Conservation (phyloP, 768 basidiomycete species). For the Collybiopsis luxurians region DNA sequence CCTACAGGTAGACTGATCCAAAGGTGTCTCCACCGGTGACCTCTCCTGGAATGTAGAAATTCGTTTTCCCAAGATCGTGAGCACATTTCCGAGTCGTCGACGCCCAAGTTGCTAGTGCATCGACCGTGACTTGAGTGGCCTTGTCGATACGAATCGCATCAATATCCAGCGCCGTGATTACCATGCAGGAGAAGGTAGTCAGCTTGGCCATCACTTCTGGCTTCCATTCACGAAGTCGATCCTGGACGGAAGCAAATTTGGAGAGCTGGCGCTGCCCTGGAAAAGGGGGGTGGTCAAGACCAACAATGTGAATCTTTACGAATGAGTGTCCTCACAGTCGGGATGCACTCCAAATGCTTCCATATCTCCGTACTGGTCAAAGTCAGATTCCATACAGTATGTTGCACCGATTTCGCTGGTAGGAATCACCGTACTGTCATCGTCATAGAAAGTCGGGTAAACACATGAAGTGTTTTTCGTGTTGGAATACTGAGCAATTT, state of each 20-base stretch:
- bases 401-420: background rate
- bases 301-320: no score
- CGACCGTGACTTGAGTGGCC: constrained; percentile 86
- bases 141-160: constrained; percentile 97
- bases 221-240: constrained; percentile 93
- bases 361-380: constrained; percentile 96
- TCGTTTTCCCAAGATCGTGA: constrained; percentile 66
- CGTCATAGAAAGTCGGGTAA: constrained; percentile 78
- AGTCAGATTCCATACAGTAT: constrained; percentile 82
- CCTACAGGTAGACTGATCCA: constrained; percentile 81
- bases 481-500: constrained; percentile 52
- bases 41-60: constrained; percentile 91
- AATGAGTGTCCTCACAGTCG: background rate
- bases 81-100: constrained; percentile 76
- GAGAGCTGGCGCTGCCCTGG: constrained; percentile 6
- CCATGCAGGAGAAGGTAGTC: constrained; percentile 78
- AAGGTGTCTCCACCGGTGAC: constrained; percentile 94
- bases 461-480: constrained; percentile 69
- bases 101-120: constrained; percentile 77
- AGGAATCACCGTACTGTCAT: constrained; percentile 46
- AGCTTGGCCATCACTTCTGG: constrained; percentile 77
- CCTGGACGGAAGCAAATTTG: constrained; percentile 79
- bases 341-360: constrained; percentile 93
- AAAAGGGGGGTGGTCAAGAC: no score
- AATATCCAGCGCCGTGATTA: constrained; percentile 84